Evolutionary conservation across 225 moss, liverwort and hornwort species (phyloP), one percentile per base, ranked within the genome.

Genomic region (Ulota crispa): DNA sequence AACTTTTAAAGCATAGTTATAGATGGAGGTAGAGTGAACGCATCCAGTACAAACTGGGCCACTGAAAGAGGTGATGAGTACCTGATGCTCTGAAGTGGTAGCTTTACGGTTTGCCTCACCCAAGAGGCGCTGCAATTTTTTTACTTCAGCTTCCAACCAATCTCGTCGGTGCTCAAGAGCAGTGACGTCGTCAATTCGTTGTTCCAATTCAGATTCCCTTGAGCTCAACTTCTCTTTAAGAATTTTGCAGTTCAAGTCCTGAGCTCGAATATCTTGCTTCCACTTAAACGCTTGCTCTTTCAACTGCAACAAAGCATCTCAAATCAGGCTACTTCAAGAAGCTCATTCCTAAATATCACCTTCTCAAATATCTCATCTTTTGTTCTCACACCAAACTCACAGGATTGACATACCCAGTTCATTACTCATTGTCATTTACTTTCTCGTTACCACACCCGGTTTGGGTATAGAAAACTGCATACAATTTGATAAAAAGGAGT

Each of bases 81-180:
- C 91, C 87, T 89, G 91, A 72, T 68, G 85, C 31, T 86, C 91
- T 77, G 72, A 78, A 65, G 75, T 37, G 31, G 80, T 70, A 56
- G 30, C 43, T 34, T 66, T 86, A 39, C 90, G 88, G 32, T 89
- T 89, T 14, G 92, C 93, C 18, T 97, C 96, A 7, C 83, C 90
- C 19, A 95, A 83, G 75, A 91, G 82, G 34, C 75, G 83, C 73
- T 95, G 94, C 45, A 89, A 56, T 78, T 91, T 92, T 72, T 90
- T 87, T 56, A 97, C 83, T 85, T 95, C 95, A 42, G 81, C 79
- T 89, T 97, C 93, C 64, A 97, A 82, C 96, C 91, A 97, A 26
- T 95, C 96, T 69, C 91, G 90, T 62, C 88, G 91, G 52, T 91
- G 87, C 65, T 89, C 86, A 41, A 97, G 90, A 8, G 89, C 85